A percentile compares a stretch with the other conserved stretches of the same genome.
Evolutionary conservation across 257 asterid genomes (phyloP).

Genomic region (Solanum pimpinellifolium): DNA sequence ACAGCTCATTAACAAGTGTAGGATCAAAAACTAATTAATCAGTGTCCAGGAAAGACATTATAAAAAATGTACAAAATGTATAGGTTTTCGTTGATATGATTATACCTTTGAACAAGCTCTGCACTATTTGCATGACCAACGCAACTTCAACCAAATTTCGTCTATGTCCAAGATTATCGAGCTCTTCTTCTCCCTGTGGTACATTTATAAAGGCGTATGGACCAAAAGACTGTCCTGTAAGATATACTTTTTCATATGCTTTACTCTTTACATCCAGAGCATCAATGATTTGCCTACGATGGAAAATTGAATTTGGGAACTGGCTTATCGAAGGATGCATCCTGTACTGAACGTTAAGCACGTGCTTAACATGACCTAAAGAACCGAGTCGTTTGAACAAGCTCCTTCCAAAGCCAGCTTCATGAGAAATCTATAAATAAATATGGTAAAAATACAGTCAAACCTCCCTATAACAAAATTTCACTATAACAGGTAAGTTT

Average conservation of each 20-base stretch:
- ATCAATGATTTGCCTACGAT: background rate
- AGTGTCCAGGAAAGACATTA: background rate
- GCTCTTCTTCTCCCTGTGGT: constrained; percentile 35
- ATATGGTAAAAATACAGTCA: background rate
- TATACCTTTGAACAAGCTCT: constrained; percentile 41
- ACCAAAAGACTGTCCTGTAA: constrained; percentile 37
- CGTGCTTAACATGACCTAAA: background rate
- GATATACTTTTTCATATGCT: constrained; percentile 8
- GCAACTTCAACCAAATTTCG: constrained; percentile 58
- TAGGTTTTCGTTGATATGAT: background rate
- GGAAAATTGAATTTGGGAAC: constrained; percentile 1
- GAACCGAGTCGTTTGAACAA: background rate
- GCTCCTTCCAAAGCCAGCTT: background rate
- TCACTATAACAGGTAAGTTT: background rate
- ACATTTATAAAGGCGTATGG: constrained; percentile 51
- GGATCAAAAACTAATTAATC: background rate
- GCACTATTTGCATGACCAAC: constrained; percentile 27
- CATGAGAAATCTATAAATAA: background rate
- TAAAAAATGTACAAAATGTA: background rate
- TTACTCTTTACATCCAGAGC: background rate
- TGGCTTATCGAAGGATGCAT: constrained; percentile 7
- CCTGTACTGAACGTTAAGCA: constrained; percentile 3
- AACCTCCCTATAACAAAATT: background rate
- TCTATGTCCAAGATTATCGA: constrained; percentile 31
- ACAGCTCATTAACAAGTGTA: background rate